phyloP scores from a whole-genome alignment of 2,329 filamentous ascomycete species.

The Aspergillus fructus region DNA sequence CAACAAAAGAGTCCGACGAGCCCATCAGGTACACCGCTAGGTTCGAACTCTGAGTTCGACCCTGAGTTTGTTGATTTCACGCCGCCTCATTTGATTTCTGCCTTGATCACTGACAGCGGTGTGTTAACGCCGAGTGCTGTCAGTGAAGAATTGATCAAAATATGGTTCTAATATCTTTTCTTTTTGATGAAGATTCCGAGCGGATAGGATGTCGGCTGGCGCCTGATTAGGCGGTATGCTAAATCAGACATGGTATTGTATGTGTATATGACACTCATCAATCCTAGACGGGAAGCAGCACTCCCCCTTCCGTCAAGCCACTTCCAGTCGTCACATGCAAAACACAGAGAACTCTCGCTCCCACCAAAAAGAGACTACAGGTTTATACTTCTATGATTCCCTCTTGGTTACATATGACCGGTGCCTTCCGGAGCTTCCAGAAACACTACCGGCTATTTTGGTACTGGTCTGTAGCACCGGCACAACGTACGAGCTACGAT shows the following conservation, averaged over 20 bases:
- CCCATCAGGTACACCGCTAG: conserved; percentile 13
- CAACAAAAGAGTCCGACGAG: conserved; percentile 35
- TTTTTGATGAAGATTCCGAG: not conserved
- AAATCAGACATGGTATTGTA: not conserved
- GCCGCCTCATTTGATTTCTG: conserved; percentile 62
- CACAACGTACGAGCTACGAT: not conserved
- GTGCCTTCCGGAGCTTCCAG: not conserved
- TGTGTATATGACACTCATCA: not conserved
- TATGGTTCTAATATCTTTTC: conserved; percentile 30
- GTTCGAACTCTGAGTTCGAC: conserved; percentile 24
- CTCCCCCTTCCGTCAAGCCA: not conserved
- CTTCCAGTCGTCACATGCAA: not conserved
- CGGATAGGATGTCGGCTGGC: not conserved
- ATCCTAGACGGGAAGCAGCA: not conserved
- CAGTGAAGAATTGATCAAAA: conserved; percentile 67
- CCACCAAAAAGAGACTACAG: not conserved
- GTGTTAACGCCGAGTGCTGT: conserved; percentile 64
- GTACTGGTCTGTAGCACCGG: not conserved
- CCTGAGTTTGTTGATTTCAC: conserved; percentile 49
- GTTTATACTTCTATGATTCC: not conserved
- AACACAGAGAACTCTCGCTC: not conserved
- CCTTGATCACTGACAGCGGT: conserved; percentile 64
- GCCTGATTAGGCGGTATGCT: not conserved
- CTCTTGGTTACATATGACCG: not conserved
- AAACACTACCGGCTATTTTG: not conserved